Conservation (phyloP, 805 yeast species). For the Hanseniaspora nectarophila region DNA sequence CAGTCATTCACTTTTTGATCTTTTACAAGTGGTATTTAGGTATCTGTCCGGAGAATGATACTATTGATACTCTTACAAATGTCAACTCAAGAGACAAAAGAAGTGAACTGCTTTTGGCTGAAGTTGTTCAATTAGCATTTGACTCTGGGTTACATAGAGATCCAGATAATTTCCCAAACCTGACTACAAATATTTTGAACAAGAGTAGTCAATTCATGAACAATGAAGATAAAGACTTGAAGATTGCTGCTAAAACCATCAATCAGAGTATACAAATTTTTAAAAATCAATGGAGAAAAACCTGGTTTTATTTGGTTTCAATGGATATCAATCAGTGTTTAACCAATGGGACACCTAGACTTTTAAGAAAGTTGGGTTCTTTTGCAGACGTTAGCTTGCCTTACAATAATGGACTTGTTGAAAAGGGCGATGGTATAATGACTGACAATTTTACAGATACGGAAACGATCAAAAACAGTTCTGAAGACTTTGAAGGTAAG, state of each 20-base stretch:
- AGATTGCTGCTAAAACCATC: slow-evolving; percentile 20
- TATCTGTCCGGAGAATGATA: slow-evolving; percentile 43
- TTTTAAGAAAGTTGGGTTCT: slow-evolving; percentile 29
- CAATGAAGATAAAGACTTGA: slow-evolving; percentile 12
- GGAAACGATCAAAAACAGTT: background rate
- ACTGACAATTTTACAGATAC: background rate
- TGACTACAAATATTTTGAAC: slow-evolving; percentile 21
- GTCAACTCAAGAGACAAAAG: slow-evolving; percentile 28
- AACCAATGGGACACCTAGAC: slow-evolving; percentile 33
- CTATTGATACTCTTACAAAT: slow-evolving; percentile 15
- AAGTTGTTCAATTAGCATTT: slow-evolving; percentile 54
- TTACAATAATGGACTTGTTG: slow-evolving; percentile 15
- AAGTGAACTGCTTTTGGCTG: slow-evolving; percentile 45
- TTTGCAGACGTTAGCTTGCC: slow-evolving; percentile 38
- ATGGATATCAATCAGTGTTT: slow-evolving; percentile 35
- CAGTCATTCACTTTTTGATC: slow-evolving; percentile 47
- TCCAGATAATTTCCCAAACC: slow-evolving; percentile 42
- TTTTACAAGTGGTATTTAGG: slow-evolving; percentile 45
- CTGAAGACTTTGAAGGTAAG: background rate
- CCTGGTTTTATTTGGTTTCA: slow-evolving; percentile 41
- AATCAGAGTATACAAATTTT: slow-evolving; percentile 28
- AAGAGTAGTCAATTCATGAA: slow-evolving; percentile 6
- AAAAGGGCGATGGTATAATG: slow-evolving; percentile 20
- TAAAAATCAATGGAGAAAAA: slow-evolving; percentile 44
- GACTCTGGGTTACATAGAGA: slow-evolving; percentile 59